A percentile compares a stretch with the other conserved stretches of the same genome.
These are phyloP conservation scores for Daedalea quercina DNA, from an alignment of 768 basidiomycete genomes.

Conservation along the genomic window DNA sequence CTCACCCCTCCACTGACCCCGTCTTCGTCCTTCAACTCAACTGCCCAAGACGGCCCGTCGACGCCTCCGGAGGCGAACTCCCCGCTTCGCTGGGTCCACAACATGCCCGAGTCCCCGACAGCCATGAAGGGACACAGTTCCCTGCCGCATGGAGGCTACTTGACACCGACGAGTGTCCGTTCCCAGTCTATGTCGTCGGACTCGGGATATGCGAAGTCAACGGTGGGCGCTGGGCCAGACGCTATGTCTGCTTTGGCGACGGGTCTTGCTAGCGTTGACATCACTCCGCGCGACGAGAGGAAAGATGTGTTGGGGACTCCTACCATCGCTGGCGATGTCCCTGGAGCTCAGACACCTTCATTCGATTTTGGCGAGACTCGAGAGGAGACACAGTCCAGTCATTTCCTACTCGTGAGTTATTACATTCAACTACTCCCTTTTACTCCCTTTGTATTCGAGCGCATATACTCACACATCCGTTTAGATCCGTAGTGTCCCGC, in stretches of 20 bases:
- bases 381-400: conserved; percentile 11
- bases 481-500: conserved; percentile 36
- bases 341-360: background rate
- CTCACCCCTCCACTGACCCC: conserved; percentile 70
- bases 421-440: too few relatives aligned
- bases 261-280: conserved; percentile 8
- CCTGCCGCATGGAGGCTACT: conserved; percentile 9
- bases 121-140: conserved; percentile 4
- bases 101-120: conserved; percentile 7
- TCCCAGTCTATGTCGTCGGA: conserved; percentile 13
- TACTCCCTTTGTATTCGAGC: background rate
- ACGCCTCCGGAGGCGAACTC: conserved; percentile 15
- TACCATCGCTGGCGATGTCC: background rate
- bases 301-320: background rate
- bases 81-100: conserved; percentile 10
- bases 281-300: conserved; percentile 11
- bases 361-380: conserved; percentile 6
- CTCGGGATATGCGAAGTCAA: background rate
- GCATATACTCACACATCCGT: background rate
- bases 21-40: conserved; percentile 44
- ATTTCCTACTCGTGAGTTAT: conserved; percentile 22
- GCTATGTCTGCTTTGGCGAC: conserved; percentile 1
- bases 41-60: conserved; percentile 23
- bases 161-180: conserved; percentile 14
- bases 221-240: background rate